phyloP scores from a whole-genome alignment of 805 yeast genomes.

The Peterozyma toletana region DNA sequence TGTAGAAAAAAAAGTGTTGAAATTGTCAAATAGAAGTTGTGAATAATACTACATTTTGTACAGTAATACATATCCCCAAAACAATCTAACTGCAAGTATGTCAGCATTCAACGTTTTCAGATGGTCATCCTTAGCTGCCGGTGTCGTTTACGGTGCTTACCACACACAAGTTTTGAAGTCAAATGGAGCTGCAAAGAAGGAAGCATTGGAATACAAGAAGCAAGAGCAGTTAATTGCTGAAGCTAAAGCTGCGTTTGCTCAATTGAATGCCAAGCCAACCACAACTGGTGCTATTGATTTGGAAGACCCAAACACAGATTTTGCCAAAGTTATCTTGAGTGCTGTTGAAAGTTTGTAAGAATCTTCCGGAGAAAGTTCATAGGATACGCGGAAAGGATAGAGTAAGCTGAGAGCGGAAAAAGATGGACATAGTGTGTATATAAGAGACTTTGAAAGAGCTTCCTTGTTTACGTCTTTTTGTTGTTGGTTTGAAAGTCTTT shows the following conservation, averaged over 20 bases:
- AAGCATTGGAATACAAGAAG: constrained; percentile 49
- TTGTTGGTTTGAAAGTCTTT: no score
- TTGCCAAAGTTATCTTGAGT: constrained; percentile 60
- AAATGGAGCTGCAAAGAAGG: constrained; percentile 51
- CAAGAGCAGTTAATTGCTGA: constrained; percentile 73
- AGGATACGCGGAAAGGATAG: no score
- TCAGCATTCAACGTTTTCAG: constrained; percentile 65
- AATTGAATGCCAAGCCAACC: constrained; percentile 36
- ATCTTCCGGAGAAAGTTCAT: neutral
- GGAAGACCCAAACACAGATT: constrained; percentile 88
- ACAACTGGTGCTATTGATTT: constrained; percentile 54
- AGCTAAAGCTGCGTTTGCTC: constrained; percentile 87
- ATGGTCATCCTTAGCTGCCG: constrained; percentile 87
- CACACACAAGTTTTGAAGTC: constrained; percentile 68
- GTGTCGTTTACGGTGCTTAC: constrained; percentile 81
- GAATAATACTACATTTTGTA: no score
- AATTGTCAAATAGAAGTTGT: neutral
- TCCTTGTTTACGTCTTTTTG: no score
- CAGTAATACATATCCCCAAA: no score
- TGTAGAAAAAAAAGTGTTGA: neutral
- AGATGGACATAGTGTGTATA: no score
- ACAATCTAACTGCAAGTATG: constrained; percentile 21
- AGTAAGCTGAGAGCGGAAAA: no score
- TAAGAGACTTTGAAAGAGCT: no score
- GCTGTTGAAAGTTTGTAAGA: constrained; percentile 45